Conservation (phyloP, 306 rosid genomes). For the Medicago ruthenica region DNA sequence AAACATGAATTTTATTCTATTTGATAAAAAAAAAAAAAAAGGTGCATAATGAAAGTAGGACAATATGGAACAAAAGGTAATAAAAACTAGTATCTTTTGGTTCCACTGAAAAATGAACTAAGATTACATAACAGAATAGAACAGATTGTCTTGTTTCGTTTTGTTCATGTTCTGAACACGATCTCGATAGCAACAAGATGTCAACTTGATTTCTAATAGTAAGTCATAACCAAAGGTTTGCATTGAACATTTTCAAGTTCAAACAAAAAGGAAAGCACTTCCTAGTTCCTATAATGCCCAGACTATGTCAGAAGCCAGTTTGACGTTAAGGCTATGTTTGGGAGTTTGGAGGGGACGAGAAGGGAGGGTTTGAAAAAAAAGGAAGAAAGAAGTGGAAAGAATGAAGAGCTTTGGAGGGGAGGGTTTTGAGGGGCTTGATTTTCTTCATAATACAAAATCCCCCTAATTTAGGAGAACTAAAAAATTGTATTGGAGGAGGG, state of each 20-base stretch:
- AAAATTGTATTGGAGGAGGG: no score
- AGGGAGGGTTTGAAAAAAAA: no score
- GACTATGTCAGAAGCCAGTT: constrained; percentile 8
- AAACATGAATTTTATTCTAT: constrained; percentile 2
- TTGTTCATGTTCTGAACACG: neutral
- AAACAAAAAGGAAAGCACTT: constrained; percentile 14
- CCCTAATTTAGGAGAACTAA: no score
- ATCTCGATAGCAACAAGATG: neutral
- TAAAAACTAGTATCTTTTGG: neutral
- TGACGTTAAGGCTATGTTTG: neutral
- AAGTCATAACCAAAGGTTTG: constrained; percentile 18
- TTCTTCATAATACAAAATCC: no score
- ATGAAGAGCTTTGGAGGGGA: no score
- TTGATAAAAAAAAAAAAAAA: no score
- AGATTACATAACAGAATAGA: constrained; percentile 8
- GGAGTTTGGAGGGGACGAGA: no score
- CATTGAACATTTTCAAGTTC: constrained; percentile 36
- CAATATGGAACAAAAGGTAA: neutral
- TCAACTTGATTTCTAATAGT: constrained; percentile 22
- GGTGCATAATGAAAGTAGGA: constrained; percentile 4
- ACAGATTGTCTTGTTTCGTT: constrained; percentile 1
- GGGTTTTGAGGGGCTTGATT: no score
- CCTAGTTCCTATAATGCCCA: neutral
- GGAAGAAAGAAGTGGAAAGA: no score
- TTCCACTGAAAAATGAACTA: neutral